These are phyloP conservation scores for Dictyostelium firmibasis DNA, from an alignment of 78 protist genomes.

Conservation along the genomic window DNA sequence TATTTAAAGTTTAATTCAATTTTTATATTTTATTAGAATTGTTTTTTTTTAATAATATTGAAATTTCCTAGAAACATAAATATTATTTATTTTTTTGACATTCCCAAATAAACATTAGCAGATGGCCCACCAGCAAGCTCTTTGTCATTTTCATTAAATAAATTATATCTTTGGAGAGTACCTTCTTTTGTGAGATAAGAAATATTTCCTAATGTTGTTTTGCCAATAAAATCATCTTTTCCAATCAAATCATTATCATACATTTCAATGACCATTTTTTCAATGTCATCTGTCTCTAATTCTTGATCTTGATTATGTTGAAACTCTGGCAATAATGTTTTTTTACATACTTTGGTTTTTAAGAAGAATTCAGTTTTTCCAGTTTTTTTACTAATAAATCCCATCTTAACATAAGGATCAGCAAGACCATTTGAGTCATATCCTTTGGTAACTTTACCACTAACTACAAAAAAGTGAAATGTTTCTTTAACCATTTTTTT, in stretches of 20 bases:
- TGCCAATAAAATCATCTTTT: not conserved
- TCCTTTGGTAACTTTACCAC: not conserved
- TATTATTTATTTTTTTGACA: not conserved
- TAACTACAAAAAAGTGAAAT: not conserved
- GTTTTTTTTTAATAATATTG: not conserved
- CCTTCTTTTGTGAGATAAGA: not conserved
- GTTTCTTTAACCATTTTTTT: not conserved
- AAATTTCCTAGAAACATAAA: too few relatives aligned
- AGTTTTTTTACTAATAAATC: not conserved
- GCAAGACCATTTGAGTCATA: not conserved
- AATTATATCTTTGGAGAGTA: not conserved
- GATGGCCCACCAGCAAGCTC: not conserved
- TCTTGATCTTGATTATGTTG: not conserved
- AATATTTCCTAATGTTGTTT: not conserved
- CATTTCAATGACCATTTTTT: not conserved
- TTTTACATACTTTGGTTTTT: not conserved
- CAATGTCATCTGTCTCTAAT: not conserved
- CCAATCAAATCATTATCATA: not conserved
- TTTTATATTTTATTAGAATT: not conserved
- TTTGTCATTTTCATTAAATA: not conserved
- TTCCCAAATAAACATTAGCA: not conserved
- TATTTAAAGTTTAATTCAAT: not conserved
- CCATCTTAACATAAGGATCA: not conserved
- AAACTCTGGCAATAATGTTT: not conserved
- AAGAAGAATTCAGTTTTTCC: not conserved